Base-by-base conservation (phyloP, 257 asterid genomes). In the Hygrophila difformis region DNA sequence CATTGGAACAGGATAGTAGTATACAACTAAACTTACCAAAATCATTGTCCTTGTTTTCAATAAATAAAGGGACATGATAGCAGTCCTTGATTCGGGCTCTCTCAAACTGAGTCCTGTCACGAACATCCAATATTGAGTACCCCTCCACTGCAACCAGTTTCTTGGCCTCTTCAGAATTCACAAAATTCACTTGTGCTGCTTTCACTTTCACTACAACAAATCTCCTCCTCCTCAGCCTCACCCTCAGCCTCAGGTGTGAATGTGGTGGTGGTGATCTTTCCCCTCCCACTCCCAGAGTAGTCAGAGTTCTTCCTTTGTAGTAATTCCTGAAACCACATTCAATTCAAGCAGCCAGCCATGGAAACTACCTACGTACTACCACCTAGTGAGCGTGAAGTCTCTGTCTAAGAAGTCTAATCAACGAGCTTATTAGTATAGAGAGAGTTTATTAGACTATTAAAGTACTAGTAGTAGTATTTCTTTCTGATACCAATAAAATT, bases 11-110 rank as follows among this genome's bases (percentile, higher is more conserved):
- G n/a, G n/a, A n/a, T n/a, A n/a, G n/a, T n/a, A n/a, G n/a, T n/a
- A n/a, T n/a, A n/a, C n/a, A n/a, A n/a, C n/a, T n/a, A n/a, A n/a
- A 31, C 23, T 18, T 67, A 78, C 97, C 91, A 10, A 82, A 55
- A 57, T 89, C 96, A 14, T 82, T 85, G 67, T 85, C 97, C 34
- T 78, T 31, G 70, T 89, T 89, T 56, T 75, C 79, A 4, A 85
- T 66, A 66, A 84, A 89, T 2, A 89, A 67, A 4, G 96, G 96
- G 48, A 68, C 72, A 33, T 89, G 94, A 47, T 61, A 77, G 67
- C 91, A 85, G 57, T 73, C 70, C 62, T 73, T 89, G 14, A 89
- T 82, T 41, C 69, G 94, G 12, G 97, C 91, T 61, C 97, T 61
- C 31, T 75, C 72, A 14, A 75, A 89, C 60, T 89, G 97, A 47